Percentiles rank a stretch among this genome's conserved stretches.
phyloP scores from a whole-genome alignment of 768 basidiomycete genomes.

The Gloeopeniophorella convolvens region DNA sequence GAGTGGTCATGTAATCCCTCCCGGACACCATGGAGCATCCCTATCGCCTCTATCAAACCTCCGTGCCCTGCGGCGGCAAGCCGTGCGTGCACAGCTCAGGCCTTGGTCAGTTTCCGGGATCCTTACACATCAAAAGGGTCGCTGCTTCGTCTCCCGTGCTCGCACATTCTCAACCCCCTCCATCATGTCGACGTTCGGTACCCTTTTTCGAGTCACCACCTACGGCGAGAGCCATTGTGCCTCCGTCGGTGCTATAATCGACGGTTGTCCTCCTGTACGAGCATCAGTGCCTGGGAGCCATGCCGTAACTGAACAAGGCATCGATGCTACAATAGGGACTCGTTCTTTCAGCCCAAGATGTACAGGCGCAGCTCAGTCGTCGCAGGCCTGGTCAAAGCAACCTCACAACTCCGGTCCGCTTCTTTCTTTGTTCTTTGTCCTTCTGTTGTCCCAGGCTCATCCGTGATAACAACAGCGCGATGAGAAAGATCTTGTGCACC shows the following conservation, averaged over 20 bases:
- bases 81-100: background rate
- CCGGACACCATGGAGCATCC: too few species aligned
- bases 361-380: slow-evolving; percentile 87
- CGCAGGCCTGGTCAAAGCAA: slow-evolving; percentile 94
- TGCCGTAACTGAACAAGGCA: background rate
- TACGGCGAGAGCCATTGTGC: slow-evolving; percentile 98
- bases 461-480: slow-evolving; percentile 58
- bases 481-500: slow-evolving; percentile 89
- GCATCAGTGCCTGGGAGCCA: too few species aligned
- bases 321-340: slow-evolving; percentile 55
- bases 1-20: too few species aligned
- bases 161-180: background rate
- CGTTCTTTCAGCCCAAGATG: slow-evolving; percentile 68
- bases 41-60: background rate
- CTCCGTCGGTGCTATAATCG: slow-evolving; percentile 95
- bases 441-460: background rate
- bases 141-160: background rate
- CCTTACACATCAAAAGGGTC: background rate
- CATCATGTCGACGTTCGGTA: slow-evolving; percentile 89
- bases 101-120: slow-evolving; percentile 11
- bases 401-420: slow-evolving; percentile 86
- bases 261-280: slow-evolving; percentile 92
- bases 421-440: background rate
- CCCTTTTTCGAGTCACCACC: slow-evolving; percentile 88
- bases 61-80: slow-evolving; percentile 6